Evolutionary conservation across 2,329 filamentous ascomycete genomes (phyloP).

Genomic region (Beauveria medogensis): DNA sequence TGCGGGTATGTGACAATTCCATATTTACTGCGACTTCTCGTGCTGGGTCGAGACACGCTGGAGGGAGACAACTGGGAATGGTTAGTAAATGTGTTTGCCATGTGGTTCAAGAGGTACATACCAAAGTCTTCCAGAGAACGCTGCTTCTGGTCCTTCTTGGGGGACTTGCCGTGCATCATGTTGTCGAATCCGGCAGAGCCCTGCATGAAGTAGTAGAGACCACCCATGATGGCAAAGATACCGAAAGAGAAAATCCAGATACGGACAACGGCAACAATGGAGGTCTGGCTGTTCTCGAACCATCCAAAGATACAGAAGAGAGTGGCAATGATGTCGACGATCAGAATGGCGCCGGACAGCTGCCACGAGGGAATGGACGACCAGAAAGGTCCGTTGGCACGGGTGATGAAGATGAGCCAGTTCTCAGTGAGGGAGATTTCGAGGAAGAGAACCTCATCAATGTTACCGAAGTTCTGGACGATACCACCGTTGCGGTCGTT

Average conservation of each 20-base stretch:
- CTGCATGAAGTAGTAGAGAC: conserved; percentile 68
- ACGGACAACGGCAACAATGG: conserved; percentile 77
- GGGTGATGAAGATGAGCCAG: conserved; percentile 95
- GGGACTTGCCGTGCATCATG: conserved; percentile 84
- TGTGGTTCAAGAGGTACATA: conserved; percentile 39
- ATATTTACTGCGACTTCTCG: conserved; percentile 69
- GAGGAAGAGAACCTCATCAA: conserved; percentile 79
- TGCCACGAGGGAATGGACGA: conserved; percentile 84
- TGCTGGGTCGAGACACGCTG: conserved; percentile 88
- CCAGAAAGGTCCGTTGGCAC: conserved; percentile 89
- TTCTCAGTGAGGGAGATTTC: conserved; percentile 88
- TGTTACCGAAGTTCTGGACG: conserved; percentile 78
- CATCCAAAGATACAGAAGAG: conserved; percentile 81
- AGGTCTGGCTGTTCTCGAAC: conserved; percentile 61
- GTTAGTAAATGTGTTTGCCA: conserved; percentile 35
- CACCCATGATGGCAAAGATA: conserved; percentile 76
- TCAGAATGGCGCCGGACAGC: conserved; percentile 65
- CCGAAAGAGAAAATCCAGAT: conserved; percentile 90
- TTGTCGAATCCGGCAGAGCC: conserved; percentile 79
- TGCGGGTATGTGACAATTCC: conserved; percentile 30
- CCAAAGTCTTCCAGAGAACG: conserved; percentile 82
- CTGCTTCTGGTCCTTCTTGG: conserved; percentile 75
- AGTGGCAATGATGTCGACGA: conserved; percentile 78
- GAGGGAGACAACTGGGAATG: conserved; percentile 66
- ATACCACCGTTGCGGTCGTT: conserved; percentile 67